Evolutionary conservation across 2,329 filamentous ascomycete species (phyloP).

Genomic region (Monosporascus sp.): DNA sequence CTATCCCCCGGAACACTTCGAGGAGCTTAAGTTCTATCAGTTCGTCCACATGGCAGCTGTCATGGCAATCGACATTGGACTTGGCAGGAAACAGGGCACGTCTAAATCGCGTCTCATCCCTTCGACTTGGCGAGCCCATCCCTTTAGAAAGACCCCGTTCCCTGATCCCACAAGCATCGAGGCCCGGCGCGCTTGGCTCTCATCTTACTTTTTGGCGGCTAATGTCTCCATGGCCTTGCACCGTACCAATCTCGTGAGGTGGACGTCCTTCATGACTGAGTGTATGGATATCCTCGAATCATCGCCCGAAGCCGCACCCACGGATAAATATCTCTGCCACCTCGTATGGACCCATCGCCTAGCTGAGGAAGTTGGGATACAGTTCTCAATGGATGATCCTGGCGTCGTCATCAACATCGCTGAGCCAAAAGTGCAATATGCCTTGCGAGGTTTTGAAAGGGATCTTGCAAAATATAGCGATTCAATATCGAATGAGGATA

Average conservation of each 20-base stretch:
- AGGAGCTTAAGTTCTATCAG: conserved; percentile 87
- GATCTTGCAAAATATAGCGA: conserved; percentile 56
- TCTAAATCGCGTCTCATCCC: conserved; percentile 31
- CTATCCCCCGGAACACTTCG: conserved; percentile 73
- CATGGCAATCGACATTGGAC: conserved; percentile 78
- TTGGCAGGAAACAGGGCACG: conserved; percentile 44
- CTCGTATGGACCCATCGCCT: conserved; percentile 56
- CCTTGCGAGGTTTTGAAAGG: conserved; percentile 59
- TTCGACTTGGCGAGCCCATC: conserved; percentile 36
- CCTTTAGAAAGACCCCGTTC: conserved; percentile 35
- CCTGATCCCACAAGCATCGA: conserved; percentile 51
- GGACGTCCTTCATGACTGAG: conserved; percentile 57
- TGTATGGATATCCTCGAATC: conserved; percentile 51
- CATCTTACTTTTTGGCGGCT: conserved; percentile 53
- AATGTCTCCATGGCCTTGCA: conserved; percentile 59
- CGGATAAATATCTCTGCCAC: conserved; percentile 54
- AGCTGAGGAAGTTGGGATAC: conserved; percentile 61
- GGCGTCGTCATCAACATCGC: conserved; percentile 47
- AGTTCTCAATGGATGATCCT: conserved; percentile 64
- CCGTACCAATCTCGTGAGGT: conserved; percentile 54
- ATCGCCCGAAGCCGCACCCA: conserved; percentile 49
- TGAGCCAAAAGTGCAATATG: conserved; percentile 59
- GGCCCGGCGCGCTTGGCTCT: conserved; percentile 52
- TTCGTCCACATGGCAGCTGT: conserved; percentile 74
- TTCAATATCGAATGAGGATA: conserved; percentile 46